Evolutionary conservation across 2,329 filamentous ascomycete species (phyloP), one percentile per base, ranked within the genome.

Genomic region (Apiospora arundinis): DNA sequence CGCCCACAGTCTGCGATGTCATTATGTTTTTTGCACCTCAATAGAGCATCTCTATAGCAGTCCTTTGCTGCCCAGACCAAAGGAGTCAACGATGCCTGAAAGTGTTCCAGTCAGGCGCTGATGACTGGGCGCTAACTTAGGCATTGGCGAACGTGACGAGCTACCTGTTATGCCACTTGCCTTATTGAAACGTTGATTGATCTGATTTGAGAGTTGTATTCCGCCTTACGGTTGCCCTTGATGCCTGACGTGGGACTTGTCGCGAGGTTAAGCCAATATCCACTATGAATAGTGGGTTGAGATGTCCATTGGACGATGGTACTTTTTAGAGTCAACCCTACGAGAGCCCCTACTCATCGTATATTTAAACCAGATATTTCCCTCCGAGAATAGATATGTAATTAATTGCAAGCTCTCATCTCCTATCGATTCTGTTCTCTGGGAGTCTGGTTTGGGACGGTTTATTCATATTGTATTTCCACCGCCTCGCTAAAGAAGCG

Each of bases 171-270:
- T 40, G 4, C 32, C 18, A 40, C 32, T 40, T 28, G 28, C 28
- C 21, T 14, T 63, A 0, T 18, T 40, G 56, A 63, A 63, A 63
- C 56, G 56, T 63, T 63, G 56, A 40, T n/a, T 5, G 56, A 37
- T 32, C 9, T 63, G 56, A 40, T 63, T 63, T 40, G 32, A 63
- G 37, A 40, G 32, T 40, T n/a, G 32, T 18, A 32, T 37, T 32
- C 14, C 21, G 32, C 56, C 32, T 28, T 40, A 32, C 56, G 18
- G 56, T 40, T 63, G 25, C 16, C 32, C 18, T 63, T 63, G 56
- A 63, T 63, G 56, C 56, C 56, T 63, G 56, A 63, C 32, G 56
- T 40, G 56, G 32, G 56, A 63, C 56, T 63, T 40, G 56, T 40
- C 11, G 32, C 9, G 44, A 21, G 66, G 18, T 48, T 48, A 7